Conservation (phyloP, 306 rosid genomes). For the Trifolium pratense region DNA sequence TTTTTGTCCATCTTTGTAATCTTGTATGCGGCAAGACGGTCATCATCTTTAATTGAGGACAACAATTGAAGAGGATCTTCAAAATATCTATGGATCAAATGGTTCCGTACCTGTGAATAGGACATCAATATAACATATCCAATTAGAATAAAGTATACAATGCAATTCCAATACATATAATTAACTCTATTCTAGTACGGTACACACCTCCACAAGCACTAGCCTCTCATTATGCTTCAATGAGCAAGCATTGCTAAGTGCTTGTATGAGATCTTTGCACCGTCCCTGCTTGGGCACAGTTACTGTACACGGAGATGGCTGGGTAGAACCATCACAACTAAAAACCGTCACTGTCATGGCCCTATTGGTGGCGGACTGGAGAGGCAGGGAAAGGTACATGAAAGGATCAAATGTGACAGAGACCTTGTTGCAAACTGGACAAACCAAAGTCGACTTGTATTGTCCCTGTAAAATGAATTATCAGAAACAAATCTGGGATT, state of each 20-base stretch:
- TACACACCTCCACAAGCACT: conserved; percentile 80
- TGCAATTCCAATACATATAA: conserved; percentile 23
- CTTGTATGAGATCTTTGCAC: conserved; percentile 91
- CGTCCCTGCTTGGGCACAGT: conserved; percentile 98
- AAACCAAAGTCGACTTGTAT: conserved; percentile 96
- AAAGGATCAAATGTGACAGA: conserved; percentile 99
- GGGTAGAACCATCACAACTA: conserved; percentile 73
- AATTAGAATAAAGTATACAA: conserved; percentile 32
- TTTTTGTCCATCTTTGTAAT: conserved; percentile 70
- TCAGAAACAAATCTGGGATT: conserved; percentile 44
- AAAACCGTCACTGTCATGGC: conserved; percentile 81
- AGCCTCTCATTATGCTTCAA: conserved; percentile 83
- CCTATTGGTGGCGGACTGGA: conserved; percentile 79
- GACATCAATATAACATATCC: conserved; percentile 26
- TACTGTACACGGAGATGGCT: conserved; percentile 75
- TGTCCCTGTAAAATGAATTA: conserved; percentile 73
- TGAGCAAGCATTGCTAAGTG: conserved; percentile 83
- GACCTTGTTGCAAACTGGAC: conserved; percentile 96
- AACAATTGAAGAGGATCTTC: conserved; percentile 83
- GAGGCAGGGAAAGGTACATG: conserved; percentile 97
- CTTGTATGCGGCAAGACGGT: conserved; percentile 82
- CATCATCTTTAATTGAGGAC: conserved; percentile 89
- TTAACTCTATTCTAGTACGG: conserved; percentile 31
- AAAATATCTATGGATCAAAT: conserved; percentile 75
- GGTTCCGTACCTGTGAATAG: conserved; percentile 69